These are phyloP conservation scores for Fraxinus quadrangulata DNA, from an alignment of 257 asterid species.

Conservation along the genomic window DNA sequence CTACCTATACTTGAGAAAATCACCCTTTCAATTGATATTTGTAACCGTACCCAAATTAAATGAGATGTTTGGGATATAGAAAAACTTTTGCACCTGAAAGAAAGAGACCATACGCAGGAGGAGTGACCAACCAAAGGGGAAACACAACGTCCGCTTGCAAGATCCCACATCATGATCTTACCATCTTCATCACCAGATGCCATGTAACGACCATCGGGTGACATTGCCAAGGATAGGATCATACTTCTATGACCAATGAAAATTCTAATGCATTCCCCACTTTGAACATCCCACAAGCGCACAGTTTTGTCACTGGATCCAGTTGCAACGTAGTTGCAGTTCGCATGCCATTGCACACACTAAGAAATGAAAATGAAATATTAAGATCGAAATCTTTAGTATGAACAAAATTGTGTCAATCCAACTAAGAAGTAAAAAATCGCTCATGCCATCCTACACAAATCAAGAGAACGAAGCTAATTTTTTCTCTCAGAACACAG, in stretches of 20 bases:
- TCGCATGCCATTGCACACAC: constrained; percentile 97
- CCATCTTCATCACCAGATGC: constrained; percentile 99
- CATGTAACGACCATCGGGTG: constrained; percentile 97
- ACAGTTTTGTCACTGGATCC: constrained; percentile 99
- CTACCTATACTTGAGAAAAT: constrained; percentile 9
- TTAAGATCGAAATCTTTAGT: background rate
- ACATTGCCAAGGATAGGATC: constrained; percentile 86
- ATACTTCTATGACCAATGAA: constrained; percentile 94
- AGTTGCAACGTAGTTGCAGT: constrained; percentile 94
- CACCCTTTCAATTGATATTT: background rate
- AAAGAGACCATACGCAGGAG: constrained; percentile 93
- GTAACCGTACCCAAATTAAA: constrained; percentile 1
- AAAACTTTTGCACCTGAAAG: constrained; percentile 64
- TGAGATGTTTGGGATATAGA: constrained; percentile 1
- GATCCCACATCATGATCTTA: constrained; percentile 98
- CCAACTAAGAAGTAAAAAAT: background rate
- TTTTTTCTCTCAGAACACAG: background rate
- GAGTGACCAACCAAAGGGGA: constrained; percentile 91
- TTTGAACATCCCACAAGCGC: constrained; percentile 96
- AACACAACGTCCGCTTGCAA: constrained; percentile 88
- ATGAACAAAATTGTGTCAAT: constrained; percentile 12
- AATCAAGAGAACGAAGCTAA: background rate
- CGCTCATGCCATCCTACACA: background rate
- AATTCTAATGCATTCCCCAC: constrained; percentile 93
- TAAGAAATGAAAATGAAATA: constrained; percentile 26